Percentiles rank a stretch among this genome's conserved stretches.
These are phyloP conservation scores for Fusarium dlaminii DNA, from an alignment of 2,329 filamentous ascomycete species.

Conservation along the genomic window DNA sequence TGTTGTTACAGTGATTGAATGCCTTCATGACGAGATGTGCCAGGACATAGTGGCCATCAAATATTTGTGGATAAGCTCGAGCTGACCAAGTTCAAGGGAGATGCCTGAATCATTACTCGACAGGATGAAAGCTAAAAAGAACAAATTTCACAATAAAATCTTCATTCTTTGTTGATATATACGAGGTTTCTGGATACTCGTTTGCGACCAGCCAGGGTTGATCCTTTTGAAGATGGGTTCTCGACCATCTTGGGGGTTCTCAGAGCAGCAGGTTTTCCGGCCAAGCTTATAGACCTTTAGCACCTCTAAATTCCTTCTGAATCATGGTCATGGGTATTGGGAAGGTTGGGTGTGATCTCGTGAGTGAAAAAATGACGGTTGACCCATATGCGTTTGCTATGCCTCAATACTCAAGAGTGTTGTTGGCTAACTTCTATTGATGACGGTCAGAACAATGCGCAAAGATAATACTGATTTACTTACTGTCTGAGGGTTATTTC, in stretches of 20 bases:
- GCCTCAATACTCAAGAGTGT: background rate
- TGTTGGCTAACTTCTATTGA: background rate
- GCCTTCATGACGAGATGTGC: background rate
- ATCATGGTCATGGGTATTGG: too few relatives aligned
- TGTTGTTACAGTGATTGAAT: background rate
- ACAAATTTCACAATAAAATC: fast-evolving
- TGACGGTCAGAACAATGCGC: background rate
- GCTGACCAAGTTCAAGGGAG: too few relatives aligned
- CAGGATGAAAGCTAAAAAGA: too few relatives aligned
- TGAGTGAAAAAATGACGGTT: background rate
- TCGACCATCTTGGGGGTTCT: background rate
- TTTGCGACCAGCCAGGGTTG: background rate
- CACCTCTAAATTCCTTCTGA: background rate
- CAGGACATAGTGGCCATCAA: background rate
- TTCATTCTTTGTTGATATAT: background rate
- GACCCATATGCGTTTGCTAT: background rate
- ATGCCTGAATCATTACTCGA: too few relatives aligned
- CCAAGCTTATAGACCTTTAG: background rate
- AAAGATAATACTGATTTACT: background rate
- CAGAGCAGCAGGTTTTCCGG: background rate
- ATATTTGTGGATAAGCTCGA: background rate
- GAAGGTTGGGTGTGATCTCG: background rate
- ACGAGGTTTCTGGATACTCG: background rate
- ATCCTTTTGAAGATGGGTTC: background rate
- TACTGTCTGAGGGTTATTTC: background rate